Conservation (phyloP, 179 eudicot genomes). For the Pouteria campechiana region DNA sequence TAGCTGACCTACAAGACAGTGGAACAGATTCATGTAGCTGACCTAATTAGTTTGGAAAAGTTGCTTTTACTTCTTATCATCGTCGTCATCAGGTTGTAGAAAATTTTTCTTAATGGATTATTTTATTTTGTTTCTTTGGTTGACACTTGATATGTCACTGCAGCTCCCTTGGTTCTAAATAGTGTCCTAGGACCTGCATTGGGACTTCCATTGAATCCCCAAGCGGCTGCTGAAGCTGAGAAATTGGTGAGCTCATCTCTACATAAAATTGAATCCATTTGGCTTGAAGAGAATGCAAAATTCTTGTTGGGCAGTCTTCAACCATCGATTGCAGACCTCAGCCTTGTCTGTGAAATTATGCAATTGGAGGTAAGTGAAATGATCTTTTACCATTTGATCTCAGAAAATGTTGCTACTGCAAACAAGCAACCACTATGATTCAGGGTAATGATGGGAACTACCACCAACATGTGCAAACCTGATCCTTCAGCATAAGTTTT, state of each 20-base stretch:
- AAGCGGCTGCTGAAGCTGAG: constrained; percentile 60
- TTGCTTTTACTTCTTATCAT: too few relatives aligned
- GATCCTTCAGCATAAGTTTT: too few relatives aligned
- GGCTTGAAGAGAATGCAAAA: constrained; percentile 70
- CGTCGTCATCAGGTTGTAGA: too few relatives aligned
- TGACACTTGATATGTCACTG: not conserved
- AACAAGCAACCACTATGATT: not conserved
- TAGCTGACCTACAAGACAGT: too few relatives aligned
- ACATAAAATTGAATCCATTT: constrained; percentile 46
- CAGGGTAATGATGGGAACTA: not conserved
- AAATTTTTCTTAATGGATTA: not conserved
- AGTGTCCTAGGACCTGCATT: constrained; percentile 42
- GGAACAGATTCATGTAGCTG: too few relatives aligned
- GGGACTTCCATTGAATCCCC: constrained; percentile 34
- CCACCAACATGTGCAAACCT: too few relatives aligned
- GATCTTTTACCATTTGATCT: too few relatives aligned
- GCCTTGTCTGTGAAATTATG: constrained; percentile 87
- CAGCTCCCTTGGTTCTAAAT: constrained; percentile 47
- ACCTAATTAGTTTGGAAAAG: too few relatives aligned
- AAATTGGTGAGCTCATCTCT: constrained; percentile 47
- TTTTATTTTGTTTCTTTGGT: not conserved
- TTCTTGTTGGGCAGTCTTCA: constrained; percentile 65
- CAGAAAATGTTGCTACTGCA: not conserved
- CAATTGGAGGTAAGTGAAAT: constrained; percentile 76
- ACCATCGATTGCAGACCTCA: constrained; percentile 90